A percentile compares a stretch with the other conserved stretches of the same genome.
phyloP scores from a whole-genome alignment of 306 rosid species.

The Cicer arietinum region DNA sequence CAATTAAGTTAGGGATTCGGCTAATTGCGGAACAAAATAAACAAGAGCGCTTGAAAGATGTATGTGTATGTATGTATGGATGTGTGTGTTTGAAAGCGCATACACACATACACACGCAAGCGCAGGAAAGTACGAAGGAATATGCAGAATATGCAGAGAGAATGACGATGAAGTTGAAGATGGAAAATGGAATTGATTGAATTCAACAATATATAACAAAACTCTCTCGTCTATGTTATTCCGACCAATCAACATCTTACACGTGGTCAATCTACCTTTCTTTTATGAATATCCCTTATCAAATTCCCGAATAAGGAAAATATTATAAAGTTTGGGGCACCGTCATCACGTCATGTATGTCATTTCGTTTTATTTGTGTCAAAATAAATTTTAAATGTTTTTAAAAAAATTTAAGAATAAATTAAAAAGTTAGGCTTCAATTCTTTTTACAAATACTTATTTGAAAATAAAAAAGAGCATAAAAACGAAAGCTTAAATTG shows the following conservation, averaged over 20 bases:
- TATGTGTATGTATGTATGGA: constrained; percentile 7
- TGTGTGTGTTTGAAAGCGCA: constrained; percentile 9
- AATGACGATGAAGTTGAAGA: constrained; percentile 29
- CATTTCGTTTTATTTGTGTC: not conserved
- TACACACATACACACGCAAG: constrained; percentile 48
- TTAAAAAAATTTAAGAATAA: too few species aligned
- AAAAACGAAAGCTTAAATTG: too few species aligned
- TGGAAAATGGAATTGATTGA: not conserved
- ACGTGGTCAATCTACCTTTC: constrained; percentile 27
- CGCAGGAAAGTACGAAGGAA: constrained; percentile 33
- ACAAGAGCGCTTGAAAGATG: not conserved
- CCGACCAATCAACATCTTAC: not conserved
- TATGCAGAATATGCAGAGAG: constrained; percentile 34
- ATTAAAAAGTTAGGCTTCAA: too few species aligned
- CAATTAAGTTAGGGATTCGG: constrained; percentile 39
- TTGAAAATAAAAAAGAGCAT: too few species aligned
- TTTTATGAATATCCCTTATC: constrained; percentile 22
- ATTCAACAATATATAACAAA: not conserved
- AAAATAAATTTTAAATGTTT: too few species aligned
- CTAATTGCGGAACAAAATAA: not conserved
- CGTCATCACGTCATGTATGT: not conserved
- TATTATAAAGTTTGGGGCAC: not conserved
- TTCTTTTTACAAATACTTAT: too few species aligned
- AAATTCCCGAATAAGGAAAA: not conserved
- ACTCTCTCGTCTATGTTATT: constrained; percentile 10